Percentiles rank a stretch among this genome's conserved stretches.
These are phyloP conservation scores for Posidonia australis DNA, from an alignment of 106 monocot species.

Conservation along the genomic window DNA sequence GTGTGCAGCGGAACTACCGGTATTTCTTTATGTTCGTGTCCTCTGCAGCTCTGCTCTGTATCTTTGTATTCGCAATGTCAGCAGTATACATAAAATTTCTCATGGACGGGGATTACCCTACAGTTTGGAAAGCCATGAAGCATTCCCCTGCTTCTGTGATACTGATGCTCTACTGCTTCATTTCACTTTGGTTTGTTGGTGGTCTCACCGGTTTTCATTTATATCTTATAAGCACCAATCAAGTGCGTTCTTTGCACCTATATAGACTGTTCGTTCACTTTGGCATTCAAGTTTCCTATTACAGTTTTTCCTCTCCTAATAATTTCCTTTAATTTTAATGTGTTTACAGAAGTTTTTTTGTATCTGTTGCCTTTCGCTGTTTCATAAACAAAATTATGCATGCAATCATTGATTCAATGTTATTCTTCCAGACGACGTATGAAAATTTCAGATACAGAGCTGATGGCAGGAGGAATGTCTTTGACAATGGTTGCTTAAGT, in stretches of 20 bases:
- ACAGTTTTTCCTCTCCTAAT: too few relatives aligned
- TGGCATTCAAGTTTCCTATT: too few relatives aligned
- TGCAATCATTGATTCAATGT: neutral
- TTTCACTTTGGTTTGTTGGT: conserved; percentile 92
- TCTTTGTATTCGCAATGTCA: conserved; percentile 83
- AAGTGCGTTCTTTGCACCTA: conserved; percentile 29
- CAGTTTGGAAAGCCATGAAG: conserved; percentile 89
- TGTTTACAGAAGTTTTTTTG: too few relatives aligned
- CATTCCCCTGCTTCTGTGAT: conserved; percentile 69
- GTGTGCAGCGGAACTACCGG: conserved; percentile 78
- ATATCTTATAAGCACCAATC: conserved; percentile 94
- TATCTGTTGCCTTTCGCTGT: too few relatives aligned
- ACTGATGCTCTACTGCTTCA: conserved; percentile 71
- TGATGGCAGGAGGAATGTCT: conserved; percentile 52
- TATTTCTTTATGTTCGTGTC: conserved; percentile 92
- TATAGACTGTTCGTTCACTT: too few relatives aligned
- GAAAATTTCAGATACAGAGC: conserved; percentile 90
- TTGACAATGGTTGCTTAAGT: conserved; percentile 52
- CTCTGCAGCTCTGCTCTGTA: conserved; percentile 73
- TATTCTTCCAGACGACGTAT: conserved; percentile 67
- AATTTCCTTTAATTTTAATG: too few relatives aligned
- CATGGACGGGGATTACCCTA: conserved; percentile 76
- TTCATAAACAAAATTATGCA: neutral
- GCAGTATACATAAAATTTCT: conserved; percentile 87
- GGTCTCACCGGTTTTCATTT: conserved; percentile 92